Evolutionary conservation across 495 filamentous ascomycete genomes (phyloP), one percentile per base, ranked within the genome.

Genomic region (Hypoxylon rickii): DNA sequence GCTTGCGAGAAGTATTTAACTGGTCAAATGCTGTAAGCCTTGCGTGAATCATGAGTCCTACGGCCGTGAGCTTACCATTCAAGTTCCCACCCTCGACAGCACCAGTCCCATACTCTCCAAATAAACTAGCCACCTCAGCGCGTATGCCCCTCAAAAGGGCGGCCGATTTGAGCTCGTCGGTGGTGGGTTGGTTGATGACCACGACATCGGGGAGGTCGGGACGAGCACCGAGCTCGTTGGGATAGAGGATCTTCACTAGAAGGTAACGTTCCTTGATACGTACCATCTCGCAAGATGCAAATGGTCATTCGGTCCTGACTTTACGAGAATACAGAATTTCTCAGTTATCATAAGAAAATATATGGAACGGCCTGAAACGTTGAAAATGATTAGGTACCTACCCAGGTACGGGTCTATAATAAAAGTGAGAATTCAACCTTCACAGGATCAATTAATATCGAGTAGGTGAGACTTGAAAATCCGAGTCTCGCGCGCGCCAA

Each of bases 191-290:
- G 69, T 92, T 86, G 76, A 93, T 87, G 44, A 82, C 77, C 13
- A 96, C 68, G 44, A 86, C 58, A 61, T 79, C 77, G 1, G 84
- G 77, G 11, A 85, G 61, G 20, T 73, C 58, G 17, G 55, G 26
- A 31, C 70, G 69, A 48, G 47, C 61, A 48, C 73, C 73, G 33
- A 69, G 70, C 21, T 75, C 68, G 11, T 85, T 80, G 11, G 92
- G 89, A 70, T 97, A 97, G 51, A 97, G 82, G 64, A 97, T 91
- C 69, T 92, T 86, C 44, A 97, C 80, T 22, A 97, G 83, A 32
- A 98, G 85, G 68, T 98, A 98, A 52, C 94, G 88, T 70, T 94
- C 83, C 76, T 98, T 98, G 58, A 96, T 76, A 65, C 94, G 90
- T 54, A 97, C 94, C 94, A 98, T 98, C n/a, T 36, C 71, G 44